A percentile compares a stretch with the other conserved stretches of the same genome.
Conservation (phyloP, 352 stramenopile species). For the Phytophthora vignae region DNA sequence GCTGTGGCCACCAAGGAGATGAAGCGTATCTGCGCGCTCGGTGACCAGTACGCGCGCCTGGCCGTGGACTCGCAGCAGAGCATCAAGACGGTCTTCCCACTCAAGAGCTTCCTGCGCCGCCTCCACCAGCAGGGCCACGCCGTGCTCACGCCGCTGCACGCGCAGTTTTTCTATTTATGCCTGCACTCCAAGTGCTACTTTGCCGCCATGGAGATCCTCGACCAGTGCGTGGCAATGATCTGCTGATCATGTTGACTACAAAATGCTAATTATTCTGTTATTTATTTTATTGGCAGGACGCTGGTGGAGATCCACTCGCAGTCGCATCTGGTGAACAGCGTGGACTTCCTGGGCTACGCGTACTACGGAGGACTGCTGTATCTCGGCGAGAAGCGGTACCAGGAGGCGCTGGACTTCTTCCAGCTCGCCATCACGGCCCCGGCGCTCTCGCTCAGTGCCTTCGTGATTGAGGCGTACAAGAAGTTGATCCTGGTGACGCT, state of each 20-base stretch:
- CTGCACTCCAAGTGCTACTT: conserved; percentile 84
- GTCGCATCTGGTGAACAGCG: conserved; percentile 52
- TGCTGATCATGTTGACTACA: neutral
- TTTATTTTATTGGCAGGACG: conserved; percentile 41
- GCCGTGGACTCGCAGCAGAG: conserved; percentile 61
- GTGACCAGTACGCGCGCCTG: conserved; percentile 55
- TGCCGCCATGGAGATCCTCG: conserved; percentile 69
- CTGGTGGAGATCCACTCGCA: conserved; percentile 79
- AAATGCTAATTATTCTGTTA: neutral
- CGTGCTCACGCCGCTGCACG: conserved; percentile 72
- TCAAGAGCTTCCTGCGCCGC: conserved; percentile 71
- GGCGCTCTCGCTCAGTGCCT: conserved; percentile 73
- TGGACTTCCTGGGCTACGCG: conserved; percentile 84
- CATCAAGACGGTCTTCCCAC: conserved; percentile 72
- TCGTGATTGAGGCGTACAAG: conserved; percentile 88
- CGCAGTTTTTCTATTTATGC: conserved; percentile 82
- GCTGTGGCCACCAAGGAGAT: conserved; percentile 66
- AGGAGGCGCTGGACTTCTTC: conserved; percentile 80
- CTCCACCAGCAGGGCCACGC: conserved; percentile 66
- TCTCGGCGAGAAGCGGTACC: conserved; percentile 79
- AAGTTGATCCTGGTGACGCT: conserved; percentile 79
- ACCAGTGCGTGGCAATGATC: conserved; percentile 50
- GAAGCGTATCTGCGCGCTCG: conserved; percentile 62
- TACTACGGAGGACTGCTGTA: conserved; percentile 86
- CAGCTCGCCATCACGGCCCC: conserved; percentile 77